Conservation (phyloP, 2,329 filamentous ascomycete genomes). For the Ceratocystiopsis brevicomis region DNA sequence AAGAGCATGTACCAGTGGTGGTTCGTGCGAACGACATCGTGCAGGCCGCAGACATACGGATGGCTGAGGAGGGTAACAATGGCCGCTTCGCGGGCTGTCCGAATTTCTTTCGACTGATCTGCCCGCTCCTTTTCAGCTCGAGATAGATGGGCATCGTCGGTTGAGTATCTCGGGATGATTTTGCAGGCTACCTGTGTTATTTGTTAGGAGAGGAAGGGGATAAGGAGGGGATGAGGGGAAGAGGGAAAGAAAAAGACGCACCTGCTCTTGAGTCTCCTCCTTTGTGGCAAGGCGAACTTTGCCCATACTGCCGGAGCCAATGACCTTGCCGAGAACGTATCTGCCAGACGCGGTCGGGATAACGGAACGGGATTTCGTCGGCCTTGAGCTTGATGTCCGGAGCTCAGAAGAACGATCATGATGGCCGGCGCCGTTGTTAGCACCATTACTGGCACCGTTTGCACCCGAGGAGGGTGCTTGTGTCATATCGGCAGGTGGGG, state of each 20-base stretch:
- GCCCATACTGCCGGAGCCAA: conserved; percentile 95
- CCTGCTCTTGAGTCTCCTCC: conserved; percentile 78
- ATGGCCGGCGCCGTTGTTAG: no score
- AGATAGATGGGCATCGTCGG: conserved; percentile 61
- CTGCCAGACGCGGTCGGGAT: conserved; percentile 81
- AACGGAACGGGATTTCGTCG: conserved; percentile 49
- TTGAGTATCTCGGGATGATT: conserved; percentile 80
- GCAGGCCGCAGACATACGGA: conserved; percentile 88
- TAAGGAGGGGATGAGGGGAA: conserved; percentile 3
- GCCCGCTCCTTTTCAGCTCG: conserved; percentile 66
- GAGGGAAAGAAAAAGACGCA: conserved; percentile 21
- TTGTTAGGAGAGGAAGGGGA: neutral
- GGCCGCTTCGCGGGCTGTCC: conserved; percentile 84
- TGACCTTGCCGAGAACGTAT: conserved; percentile 91
- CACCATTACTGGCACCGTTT: no score
- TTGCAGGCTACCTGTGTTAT: conserved; percentile 71
- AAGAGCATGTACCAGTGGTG: conserved; percentile 99
- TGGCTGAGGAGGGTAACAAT: conserved; percentile 90
- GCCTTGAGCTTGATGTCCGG: conserved; percentile 29
- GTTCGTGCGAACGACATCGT: conserved; percentile 85
- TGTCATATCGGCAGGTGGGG: conserved; percentile 11
- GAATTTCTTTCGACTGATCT: conserved; percentile 89
- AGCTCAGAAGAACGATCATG: conserved; percentile 18
- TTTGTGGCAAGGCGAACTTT: conserved; percentile 94
- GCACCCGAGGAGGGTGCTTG: no score